phyloP scores from a whole-genome alignment of 2,329 filamentous ascomycete genomes.

The Colletotrichum coccodes region DNA sequence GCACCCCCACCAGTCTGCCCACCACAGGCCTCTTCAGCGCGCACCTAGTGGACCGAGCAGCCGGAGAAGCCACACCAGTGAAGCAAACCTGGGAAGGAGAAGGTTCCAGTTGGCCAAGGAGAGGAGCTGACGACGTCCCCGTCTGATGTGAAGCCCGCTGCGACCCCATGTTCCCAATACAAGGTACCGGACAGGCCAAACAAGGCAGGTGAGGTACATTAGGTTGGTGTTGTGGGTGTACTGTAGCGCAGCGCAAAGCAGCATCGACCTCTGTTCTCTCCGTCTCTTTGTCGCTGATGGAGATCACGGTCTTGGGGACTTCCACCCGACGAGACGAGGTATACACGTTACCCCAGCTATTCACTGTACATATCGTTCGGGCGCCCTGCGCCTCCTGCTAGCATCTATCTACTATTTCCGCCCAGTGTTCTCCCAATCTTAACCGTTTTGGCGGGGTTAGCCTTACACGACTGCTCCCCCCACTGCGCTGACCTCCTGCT shows the following conservation, averaged over 20 bases:
- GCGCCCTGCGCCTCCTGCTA: slow-evolving; percentile 29
- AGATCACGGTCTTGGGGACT: slow-evolving; percentile 15
- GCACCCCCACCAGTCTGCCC: slow-evolving; percentile 1
- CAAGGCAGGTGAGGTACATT: background rate
- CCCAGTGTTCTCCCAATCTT: slow-evolving; percentile 23
- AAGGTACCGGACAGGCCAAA: slow-evolving; percentile 4
- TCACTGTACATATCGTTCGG: slow-evolving; percentile 22
- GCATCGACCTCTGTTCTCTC: background rate
- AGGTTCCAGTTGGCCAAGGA: slow-evolving; percentile 28
- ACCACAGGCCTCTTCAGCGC: slow-evolving; percentile 31
- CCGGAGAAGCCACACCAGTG: slow-evolving; percentile 30
- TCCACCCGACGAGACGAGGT: slow-evolving; percentile 5
- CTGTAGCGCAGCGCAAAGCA: background rate
- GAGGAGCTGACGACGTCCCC: slow-evolving; percentile 34
- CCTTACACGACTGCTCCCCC: slow-evolving; percentile 28
- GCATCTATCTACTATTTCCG: slow-evolving; percentile 17
- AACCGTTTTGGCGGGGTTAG: slow-evolving; percentile 30
- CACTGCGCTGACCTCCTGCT: slow-evolving; percentile 23
- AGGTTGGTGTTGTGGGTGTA: background rate
- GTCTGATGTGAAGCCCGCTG: slow-evolving; percentile 26
- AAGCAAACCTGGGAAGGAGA: slow-evolving; percentile 10
- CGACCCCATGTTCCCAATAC: background rate
- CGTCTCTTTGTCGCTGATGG: slow-evolving; percentile 2
- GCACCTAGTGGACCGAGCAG: slow-evolving; percentile 30
- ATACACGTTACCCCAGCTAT: slow-evolving; percentile 1